These are phyloP conservation scores for Rhizopus sp. DNA, from an alignment of 371 early-diverging fungal species.

Conservation along the genomic window DNA sequence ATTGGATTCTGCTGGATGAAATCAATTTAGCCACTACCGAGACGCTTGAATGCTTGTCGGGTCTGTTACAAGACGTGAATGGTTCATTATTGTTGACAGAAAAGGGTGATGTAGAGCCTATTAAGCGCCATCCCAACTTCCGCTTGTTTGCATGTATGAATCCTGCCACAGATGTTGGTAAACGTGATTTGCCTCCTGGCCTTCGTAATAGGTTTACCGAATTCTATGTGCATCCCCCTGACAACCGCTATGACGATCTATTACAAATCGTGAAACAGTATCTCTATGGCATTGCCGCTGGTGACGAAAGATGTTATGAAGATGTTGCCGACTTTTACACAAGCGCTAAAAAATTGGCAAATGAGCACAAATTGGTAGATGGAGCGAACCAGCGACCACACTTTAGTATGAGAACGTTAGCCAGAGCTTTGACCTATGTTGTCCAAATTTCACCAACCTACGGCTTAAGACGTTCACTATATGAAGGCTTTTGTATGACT, in stretches of 20 bases:
- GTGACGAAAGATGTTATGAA: constrained; percentile 64
- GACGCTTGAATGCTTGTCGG: constrained; percentile 90
- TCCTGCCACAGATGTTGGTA: constrained; percentile 99
- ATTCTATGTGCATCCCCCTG: constrained; percentile 92
- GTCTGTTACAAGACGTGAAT: constrained; percentile 83
- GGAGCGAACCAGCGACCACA: constrained; percentile 92
- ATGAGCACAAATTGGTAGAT: constrained; percentile 78
- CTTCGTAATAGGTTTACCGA: constrained; percentile 94
- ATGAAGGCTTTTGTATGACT: constrained; percentile 95
- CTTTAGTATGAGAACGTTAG: constrained; percentile 93
- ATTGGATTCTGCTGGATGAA: constrained; percentile 99
- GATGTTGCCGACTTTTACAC: constrained; percentile 90
- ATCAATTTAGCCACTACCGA: constrained; percentile 97
- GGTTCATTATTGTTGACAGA: constrained; percentile 87
- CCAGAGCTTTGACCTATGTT: constrained; percentile 88
- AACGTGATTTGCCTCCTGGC: constrained; percentile 93
- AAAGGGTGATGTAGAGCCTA: constrained; percentile 87
- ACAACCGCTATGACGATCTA: constrained; percentile 81
- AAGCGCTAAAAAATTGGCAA: constrained; percentile 72
- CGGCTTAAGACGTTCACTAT: constrained; percentile 80
- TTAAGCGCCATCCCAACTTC: constrained; percentile 94
- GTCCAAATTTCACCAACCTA: constrained; percentile 72
- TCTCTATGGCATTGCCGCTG: constrained; percentile 60
- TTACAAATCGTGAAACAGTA: constrained; percentile 81
- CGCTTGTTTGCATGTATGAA: constrained; percentile 99